A percentile compares a stretch with the other conserved stretches of the same genome.
These are phyloP conservation scores for Colletotrichum horii DNA, from an alignment of 2,329 filamentous ascomycete genomes.

Conservation along the genomic window DNA sequence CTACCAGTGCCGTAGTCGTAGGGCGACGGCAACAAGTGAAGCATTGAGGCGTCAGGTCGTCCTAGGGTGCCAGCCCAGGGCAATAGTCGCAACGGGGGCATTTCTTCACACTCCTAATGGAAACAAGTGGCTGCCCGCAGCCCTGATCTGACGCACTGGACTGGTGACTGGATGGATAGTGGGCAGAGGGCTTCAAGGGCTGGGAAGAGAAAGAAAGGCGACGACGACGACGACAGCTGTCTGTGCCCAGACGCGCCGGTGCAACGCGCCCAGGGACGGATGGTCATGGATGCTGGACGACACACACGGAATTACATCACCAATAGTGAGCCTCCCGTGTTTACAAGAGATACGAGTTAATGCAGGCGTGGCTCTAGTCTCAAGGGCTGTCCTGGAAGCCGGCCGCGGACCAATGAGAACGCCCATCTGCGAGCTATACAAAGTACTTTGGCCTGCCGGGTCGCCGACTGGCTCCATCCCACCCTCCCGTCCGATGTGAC, in stretches of 20 bases:
- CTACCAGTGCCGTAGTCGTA: background rate
- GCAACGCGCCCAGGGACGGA: background rate
- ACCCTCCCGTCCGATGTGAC: background rate
- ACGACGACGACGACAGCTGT: background rate
- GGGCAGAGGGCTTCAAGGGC: background rate
- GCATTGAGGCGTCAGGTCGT: background rate
- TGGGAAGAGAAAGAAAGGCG: background rate
- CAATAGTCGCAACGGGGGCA: background rate
- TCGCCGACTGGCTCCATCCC: slow-evolving; percentile 4
- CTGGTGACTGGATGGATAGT: background rate
- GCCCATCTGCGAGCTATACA: accelerated
- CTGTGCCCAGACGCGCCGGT: slow-evolving; percentile 15
- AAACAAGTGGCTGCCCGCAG: background rate
- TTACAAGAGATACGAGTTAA: background rate
- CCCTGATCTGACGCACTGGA: background rate
- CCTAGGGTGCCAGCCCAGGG: background rate
- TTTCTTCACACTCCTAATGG: background rate
- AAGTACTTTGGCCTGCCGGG: background rate
- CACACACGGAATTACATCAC: slow-evolving; percentile 12
- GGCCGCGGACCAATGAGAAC: background rate
- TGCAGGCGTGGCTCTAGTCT: background rate
- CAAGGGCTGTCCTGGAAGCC: too few relatives aligned
- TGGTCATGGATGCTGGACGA: background rate
- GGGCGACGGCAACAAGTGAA: background rate
- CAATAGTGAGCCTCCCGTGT: background rate